These are phyloP conservation scores for Pseudocercospora pini-densiflorae DNA, from an alignment of 2,329 filamentous ascomycete genomes.

Conservation along the genomic window DNA sequence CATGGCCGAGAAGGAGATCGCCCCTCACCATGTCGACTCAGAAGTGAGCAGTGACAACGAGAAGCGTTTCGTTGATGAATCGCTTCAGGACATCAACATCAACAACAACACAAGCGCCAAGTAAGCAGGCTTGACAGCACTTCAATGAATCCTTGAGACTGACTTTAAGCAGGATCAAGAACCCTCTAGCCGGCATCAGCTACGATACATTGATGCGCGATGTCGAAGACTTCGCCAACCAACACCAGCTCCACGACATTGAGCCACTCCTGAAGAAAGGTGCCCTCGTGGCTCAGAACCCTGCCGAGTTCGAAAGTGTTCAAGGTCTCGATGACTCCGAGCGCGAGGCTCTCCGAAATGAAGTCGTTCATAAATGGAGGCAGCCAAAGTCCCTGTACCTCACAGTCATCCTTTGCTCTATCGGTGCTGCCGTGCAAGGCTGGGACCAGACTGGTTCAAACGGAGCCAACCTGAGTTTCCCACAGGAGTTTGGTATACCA, in stretches of 20 bases:
- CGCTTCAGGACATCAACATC: slow-evolving; percentile 5
- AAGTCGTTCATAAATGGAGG: slow-evolving; percentile 56
- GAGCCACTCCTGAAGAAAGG: slow-evolving; percentile 56
- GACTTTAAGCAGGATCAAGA: slow-evolving; percentile 9
- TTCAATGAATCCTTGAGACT: not conserved
- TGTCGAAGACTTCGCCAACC: slow-evolving; percentile 17
- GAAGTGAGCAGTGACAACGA: slow-evolving; percentile 8
- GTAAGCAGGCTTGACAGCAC: not conserved
- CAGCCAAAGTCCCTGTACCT: slow-evolving; percentile 57
- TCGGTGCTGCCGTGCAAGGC: slow-evolving; percentile 31
- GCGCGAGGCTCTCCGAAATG: slow-evolving; percentile 46
- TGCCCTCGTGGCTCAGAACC: slow-evolving; percentile 57
- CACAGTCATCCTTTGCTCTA: slow-evolving; percentile 36
- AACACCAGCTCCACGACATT: slow-evolving; percentile 42
- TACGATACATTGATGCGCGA: slow-evolving; percentile 14
- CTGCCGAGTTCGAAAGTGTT: slow-evolving; percentile 54
- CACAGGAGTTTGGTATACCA: slow-evolving; percentile 25
- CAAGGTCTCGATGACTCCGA: slow-evolving; percentile 52
- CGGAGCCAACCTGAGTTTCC: slow-evolving; percentile 35
- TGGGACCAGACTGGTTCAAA: slow-evolving; percentile 36
- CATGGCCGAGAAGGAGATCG: slow-evolving; percentile 7
- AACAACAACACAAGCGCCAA: slow-evolving; percentile 9
- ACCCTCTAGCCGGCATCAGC: slow-evolving; percentile 20
- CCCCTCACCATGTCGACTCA: not conserved
- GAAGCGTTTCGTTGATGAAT: slow-evolving; percentile 1